Conservation (phyloP, 2,329 filamentous ascomycete species). For the Parastagonospora nodorum region DNA sequence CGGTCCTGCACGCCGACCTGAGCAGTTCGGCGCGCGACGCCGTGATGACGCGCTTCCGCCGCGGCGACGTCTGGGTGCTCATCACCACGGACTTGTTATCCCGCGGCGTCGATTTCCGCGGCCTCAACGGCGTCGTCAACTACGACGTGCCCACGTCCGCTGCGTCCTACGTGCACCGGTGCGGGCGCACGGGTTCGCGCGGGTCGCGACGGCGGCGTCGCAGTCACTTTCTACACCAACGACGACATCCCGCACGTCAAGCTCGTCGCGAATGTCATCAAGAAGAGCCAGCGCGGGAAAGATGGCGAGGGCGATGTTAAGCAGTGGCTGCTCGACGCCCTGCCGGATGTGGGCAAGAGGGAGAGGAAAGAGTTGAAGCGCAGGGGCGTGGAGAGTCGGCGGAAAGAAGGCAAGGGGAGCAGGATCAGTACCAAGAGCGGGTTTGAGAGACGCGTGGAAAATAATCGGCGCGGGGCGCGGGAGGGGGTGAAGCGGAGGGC, state of each 20-base stretch:
- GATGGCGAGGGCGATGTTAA: conserved; percentile 55
- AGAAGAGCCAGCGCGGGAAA: conserved; percentile 59
- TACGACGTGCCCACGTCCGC: conserved; percentile 95
- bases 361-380: conserved; percentile 76
- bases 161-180: conserved; percentile 90
- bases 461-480: conserved; percentile 64
- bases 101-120: conserved; percentile 91
- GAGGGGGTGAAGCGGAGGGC: conserved; percentile 33
- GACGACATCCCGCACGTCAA: conserved; percentile 91
- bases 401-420: conserved; percentile 43
- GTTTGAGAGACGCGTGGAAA: conserved; percentile 71
- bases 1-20: conserved; percentile 86
- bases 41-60: conserved; percentile 88
- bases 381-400: conserved; percentile 10
- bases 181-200: conserved; percentile 86
- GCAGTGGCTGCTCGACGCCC: conserved; percentile 80
- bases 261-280: conserved; percentile 90
- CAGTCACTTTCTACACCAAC: conserved; percentile 93
- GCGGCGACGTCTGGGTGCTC: conserved; percentile 92
- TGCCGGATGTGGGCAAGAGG: conserved; percentile 83
- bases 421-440: conserved; percentile 85
- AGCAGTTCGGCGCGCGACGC: conserved; percentile 74
- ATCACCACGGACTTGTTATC: conserved; percentile 95
- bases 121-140: conserved; percentile 94
- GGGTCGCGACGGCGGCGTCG: conserved; percentile 83